Base-by-base conservation (phyloP, 495 filamentous ascomycete genomes). In the Penicillium longicatenatum region DNA sequence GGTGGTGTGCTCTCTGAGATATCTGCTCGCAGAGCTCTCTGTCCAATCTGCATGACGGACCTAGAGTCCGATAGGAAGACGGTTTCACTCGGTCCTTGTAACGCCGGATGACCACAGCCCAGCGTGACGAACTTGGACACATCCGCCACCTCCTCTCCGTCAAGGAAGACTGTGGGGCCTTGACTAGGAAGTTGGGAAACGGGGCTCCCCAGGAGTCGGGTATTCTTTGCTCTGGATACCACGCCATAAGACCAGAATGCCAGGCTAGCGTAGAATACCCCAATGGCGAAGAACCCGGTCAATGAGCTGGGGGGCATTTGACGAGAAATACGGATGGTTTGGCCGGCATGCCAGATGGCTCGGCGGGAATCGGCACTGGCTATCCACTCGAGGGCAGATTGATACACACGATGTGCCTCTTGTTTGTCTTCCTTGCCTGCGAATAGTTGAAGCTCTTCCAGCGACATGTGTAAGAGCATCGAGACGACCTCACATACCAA, bases 371-470 rank as follows among this genome's bases (percentile, higher is more conserved):
- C 80, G 2, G 64, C 45, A 16, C 69, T 79, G 1, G 69, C 64
- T 2, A 80, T 78, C 85, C 86, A 88, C 20, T 77, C 68, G 37
- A 79, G 72, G 1, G 86, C 73, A 0, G 71, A 72, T 11, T 81
- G 76, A 42, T 81, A 82, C 8, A 82, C 79, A 3, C 78, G 68
- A 4, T 78, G 72, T 1, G 84, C 81, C 61, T 86, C 83, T 50
- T 86, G 81, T 52, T 83, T 80, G 52, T 84, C 85, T 51, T 86
- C 82, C 35, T 85, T 83, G 0, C 84, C 84, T 0, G 83, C 82
- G 50, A 88, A 86, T 1, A 84, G 78, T 55, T 89, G 85, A 0
- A 89, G 76, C 49, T 88, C 85, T 50, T 87, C 85, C 0, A 87
- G 74, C 0, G 83, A 83, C 57, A 85, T 79, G 65, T 87, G 74